A percentile compares a stretch with the other conserved stretches of the same genome.
Evolutionary conservation across 371 early-diverging fungal genomes (phyloP).

Genomic region (Lichtheimia corymbifera): DNA sequence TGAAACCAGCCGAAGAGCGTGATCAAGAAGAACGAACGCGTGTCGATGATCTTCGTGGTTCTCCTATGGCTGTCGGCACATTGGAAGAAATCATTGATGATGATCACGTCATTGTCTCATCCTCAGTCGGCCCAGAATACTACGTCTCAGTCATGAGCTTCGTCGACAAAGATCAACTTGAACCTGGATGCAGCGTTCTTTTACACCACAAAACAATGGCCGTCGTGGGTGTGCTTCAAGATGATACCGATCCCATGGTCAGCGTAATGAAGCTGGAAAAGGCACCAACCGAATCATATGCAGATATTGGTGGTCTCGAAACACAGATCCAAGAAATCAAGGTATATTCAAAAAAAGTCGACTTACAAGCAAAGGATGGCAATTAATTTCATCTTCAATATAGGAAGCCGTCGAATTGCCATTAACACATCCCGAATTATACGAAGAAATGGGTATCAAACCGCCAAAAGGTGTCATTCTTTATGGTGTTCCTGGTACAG

Average conservation of each 20-base stretch:
- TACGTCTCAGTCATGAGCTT: slow-evolving; percentile 98
- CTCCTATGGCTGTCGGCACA: slow-evolving; percentile 98
- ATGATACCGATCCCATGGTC: slow-evolving; percentile 99
- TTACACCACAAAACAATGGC: slow-evolving; percentile 96
- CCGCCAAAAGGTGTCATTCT: slow-evolving; percentile 99
- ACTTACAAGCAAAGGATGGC: not conserved
- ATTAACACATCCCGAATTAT: slow-evolving; percentile 99
- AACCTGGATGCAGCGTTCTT: slow-evolving; percentile 98
- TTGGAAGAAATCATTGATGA: slow-evolving; percentile 99
- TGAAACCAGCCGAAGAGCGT: slow-evolving; percentile 96
- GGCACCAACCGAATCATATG: slow-evolving; percentile 99
- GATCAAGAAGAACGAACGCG: slow-evolving; percentile 91
- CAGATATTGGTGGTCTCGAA: slow-evolving; percentile 99
- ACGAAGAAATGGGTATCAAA: slow-evolving; percentile 99
- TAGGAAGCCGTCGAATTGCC: slow-evolving; percentile 99
- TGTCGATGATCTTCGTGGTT: slow-evolving; percentile 98
- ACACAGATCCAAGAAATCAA: slow-evolving; percentile 99
- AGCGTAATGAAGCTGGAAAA: slow-evolving; percentile 99
- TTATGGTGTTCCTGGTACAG: slow-evolving; percentile 99
- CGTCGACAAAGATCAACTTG: slow-evolving; percentile 98
- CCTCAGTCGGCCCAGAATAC: slow-evolving; percentile 96
- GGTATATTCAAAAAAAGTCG: slow-evolving; percentile 13
- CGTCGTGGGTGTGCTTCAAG: slow-evolving; percentile 96
- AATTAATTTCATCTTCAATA: not conserved
- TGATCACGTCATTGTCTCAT: slow-evolving; percentile 99